Evolutionary conservation across 345 rosid species (phyloP).

Genomic region (Eutrema japonicum): DNA sequence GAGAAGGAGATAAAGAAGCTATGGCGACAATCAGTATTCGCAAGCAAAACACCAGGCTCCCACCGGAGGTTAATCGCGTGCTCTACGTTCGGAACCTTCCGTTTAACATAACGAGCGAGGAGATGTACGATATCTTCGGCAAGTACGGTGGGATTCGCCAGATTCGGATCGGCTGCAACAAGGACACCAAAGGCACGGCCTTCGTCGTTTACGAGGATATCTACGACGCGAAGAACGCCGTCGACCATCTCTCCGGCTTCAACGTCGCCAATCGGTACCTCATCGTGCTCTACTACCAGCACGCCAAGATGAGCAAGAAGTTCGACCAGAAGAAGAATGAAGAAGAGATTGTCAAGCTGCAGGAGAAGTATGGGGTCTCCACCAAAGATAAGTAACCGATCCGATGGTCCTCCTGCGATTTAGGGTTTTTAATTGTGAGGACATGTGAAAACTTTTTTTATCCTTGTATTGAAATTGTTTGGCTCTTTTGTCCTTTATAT

Average conservation of each 20-base stretch:
- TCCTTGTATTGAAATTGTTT: slow-evolving; percentile 17
- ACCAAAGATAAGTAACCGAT: slow-evolving; percentile 74
- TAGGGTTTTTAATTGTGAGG: slow-evolving; percentile 33
- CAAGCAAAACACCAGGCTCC: slow-evolving; percentile 85
- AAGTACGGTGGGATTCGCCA: slow-evolving; percentile 97
- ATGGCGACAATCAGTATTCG: slow-evolving; percentile 83
- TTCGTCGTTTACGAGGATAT: slow-evolving; percentile 96
- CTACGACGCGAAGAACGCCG: slow-evolving; percentile 95
- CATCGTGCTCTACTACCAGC: slow-evolving; percentile 91
- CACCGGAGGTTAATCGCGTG: slow-evolving; percentile 93
- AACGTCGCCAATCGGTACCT: slow-evolving; percentile 93
- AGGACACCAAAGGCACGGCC: slow-evolving; percentile 94
- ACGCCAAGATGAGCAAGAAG: slow-evolving; percentile 92
- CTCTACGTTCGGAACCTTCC: slow-evolving; percentile 98
- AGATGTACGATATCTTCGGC: slow-evolving; percentile 99
- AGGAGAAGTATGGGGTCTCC: slow-evolving; percentile 91
- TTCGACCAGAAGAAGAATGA: slow-evolving; percentile 94
- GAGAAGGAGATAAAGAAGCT: slow-evolving; percentile 15
- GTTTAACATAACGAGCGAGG: slow-evolving; percentile 96
- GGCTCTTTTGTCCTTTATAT: slow-evolving; percentile 5
- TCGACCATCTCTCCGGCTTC: slow-evolving; percentile 97
- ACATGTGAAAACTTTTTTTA: not conserved
- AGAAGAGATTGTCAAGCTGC: slow-evolving; percentile 79
- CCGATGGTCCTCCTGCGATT: not conserved
- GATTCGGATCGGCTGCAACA: slow-evolving; percentile 86